Percentiles rank a stretch among this genome's conserved stretches.
These are phyloP conservation scores for Colletotrichum orchidophilum DNA, from an alignment of 2,329 filamentous ascomycete species.

Conservation along the genomic window DNA sequence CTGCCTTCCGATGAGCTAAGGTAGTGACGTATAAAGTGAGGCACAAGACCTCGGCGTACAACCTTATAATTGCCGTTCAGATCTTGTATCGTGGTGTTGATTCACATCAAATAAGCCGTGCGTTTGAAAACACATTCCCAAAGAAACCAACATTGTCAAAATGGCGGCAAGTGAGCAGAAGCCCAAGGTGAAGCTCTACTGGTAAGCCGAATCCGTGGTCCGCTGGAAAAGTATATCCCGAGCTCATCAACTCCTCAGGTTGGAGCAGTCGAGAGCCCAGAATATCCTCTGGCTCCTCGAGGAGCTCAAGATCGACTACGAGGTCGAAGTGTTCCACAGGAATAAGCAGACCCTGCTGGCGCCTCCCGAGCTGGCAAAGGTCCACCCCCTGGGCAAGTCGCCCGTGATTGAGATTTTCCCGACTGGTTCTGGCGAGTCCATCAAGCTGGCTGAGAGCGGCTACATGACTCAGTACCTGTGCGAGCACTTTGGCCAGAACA, in stretches of 20 bases:
- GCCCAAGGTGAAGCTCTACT: conserved; percentile 71
- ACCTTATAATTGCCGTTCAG: not conserved
- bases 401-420: conserved; percentile 76
- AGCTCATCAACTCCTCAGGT: conserved; percentile 61
- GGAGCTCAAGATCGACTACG: conserved; percentile 81
- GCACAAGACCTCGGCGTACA: not conserved
- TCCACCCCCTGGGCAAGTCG: conserved; percentile 89
- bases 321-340: conserved; percentile 83
- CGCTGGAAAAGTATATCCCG: not conserved
- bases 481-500: conserved; percentile 65
- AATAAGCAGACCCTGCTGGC: conserved; percentile 70
- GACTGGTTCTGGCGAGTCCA: conserved; percentile 49
- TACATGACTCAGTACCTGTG: conserved; percentile 84
- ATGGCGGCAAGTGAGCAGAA: conserved; percentile 38
- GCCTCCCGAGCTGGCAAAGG: conserved; percentile 76
- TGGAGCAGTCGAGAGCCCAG: conserved; percentile 83
- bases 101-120: not conserved
- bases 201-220: conserved; percentile 51
- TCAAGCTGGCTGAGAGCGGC: conserved; percentile 83
- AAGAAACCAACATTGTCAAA: not conserved
- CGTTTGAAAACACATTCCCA: not conserved
- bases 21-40: conserved; percentile 29
- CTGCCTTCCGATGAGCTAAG: conserved; percentile 22
- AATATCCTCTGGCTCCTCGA: conserved; percentile 88
- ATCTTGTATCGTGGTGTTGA: not conserved